Evolutionary conservation across 2,329 filamentous ascomycete genomes (phyloP), one percentile per base, ranked within the genome.

Genomic region (Dothideomycetidae sp.): DNA sequence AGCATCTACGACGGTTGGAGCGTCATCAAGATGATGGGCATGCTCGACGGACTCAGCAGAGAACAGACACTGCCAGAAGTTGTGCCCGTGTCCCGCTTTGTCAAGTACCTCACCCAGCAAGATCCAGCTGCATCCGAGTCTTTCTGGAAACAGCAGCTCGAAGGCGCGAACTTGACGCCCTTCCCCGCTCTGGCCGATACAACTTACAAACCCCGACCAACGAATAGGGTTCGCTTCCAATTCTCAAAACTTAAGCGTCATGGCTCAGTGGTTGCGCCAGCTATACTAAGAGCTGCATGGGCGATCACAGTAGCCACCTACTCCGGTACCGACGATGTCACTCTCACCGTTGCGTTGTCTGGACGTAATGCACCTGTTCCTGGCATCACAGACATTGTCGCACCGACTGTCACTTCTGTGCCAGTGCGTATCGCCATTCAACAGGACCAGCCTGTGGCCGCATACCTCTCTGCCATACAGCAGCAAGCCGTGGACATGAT

Each of bases 1-100:
- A 29, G 13, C 5, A 11, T 37, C 5, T 26, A 29, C 23, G 35
- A 37, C 18, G 35, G 23, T 18, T 37, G 35, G 35, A 19, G 26
- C 29, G 28, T 26, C 10, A 14, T 13, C 3, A 18, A 5, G 26
- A 26, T 19, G 3, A 13, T 11, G 10, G 4, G 7, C 17, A 21
- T 10, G 10, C 35, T 31, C 5, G 21, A n/a, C n/a, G n/a, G n/a
- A n/a, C n/a, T n/a, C n/a, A n/a, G n/a, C n/a, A n/a, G n/a, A n/a
- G n/a, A n/a, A n/a, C n/a, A n/a, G n/a, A n/a, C n/a, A n/a, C n/a
- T n/a, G n/a, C n/a, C n/a, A n/a, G n/a, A n/a, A n/a, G n/a, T n/a
- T n/a, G n/a, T n/a, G 21, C 21, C 14, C 4, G 5, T 31, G 28
- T 4, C 28, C 10, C 15, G 26, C 5, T 37, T 18, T 12, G 5